Evolutionary conservation across 768 basidiomycete genomes (phyloP), one percentile per base, ranked within the genome.

Genomic region (Boletus pseudopeckii): DNA sequence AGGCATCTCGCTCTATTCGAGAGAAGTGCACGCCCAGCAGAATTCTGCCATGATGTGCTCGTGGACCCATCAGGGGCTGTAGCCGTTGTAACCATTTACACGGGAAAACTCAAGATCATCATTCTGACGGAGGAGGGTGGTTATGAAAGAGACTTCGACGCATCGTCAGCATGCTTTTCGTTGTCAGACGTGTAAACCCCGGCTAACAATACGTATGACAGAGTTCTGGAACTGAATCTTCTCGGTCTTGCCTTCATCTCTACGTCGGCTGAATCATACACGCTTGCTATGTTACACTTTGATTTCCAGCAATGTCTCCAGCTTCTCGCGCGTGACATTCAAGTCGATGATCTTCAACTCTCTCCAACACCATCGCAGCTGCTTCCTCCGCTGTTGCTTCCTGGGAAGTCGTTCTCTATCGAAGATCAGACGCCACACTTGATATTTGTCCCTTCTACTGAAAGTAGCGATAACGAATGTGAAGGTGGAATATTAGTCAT

Each of bases 401-500:
- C 84, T 1, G 64, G 75, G 7, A 81, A 77, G 58, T 63, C 68
- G 46, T 72, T 86, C 53, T 61, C 55, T 10, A 54, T 70, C 10
- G 71, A 73, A 34, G 75, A 80, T 38, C 57, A 69, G 4, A 53
- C 71, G 7, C 77, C 79, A 0, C 71, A 65, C 32, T 62, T 85
- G 17, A 61, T 80, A 70, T 56, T 62, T 28, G 63, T 78, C 3
- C 66, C 69, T 42, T 60, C 64, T 7, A 39, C 50, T 0, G 36
- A 65, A 5, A 57, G 57, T 4, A 66, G 64, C 7, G 68, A 60
- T 1, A 65, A 63, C 2, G 71, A 71, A 24, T 71, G 79, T 52
- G 71, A 73, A n/a, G 89, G 88, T n/a, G 89, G 86, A 17, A 68
- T 92, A 9, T 68, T 92, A 24, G 75, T 92, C 6, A 62, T 88